These are phyloP conservation scores for Fusarium praegraminearum DNA, from an alignment of 2,329 filamentous ascomycete genomes.

Conservation along the genomic window DNA sequence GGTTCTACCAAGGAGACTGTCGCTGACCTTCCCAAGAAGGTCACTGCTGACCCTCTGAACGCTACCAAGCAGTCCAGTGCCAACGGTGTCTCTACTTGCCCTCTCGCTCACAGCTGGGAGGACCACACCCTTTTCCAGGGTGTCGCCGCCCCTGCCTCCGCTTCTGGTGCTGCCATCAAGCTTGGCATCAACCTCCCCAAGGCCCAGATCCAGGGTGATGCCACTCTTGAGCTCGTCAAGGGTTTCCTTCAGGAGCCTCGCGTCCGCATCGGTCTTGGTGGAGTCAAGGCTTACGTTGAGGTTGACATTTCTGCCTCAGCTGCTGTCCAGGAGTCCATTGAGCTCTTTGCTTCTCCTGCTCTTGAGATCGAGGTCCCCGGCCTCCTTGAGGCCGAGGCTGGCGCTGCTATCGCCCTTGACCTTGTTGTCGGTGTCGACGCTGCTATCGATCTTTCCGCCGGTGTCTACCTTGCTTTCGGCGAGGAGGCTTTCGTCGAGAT, in stretches of 20 bases:
- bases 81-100: slow-evolving; percentile 12
- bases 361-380: slow-evolving; percentile 56
- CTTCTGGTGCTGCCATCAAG: slow-evolving; percentile 36
- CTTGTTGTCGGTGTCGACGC: slow-evolving; percentile 63
- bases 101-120: slow-evolving; percentile 32
- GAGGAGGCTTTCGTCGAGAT: slow-evolving; percentile 58
- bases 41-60: background rate
- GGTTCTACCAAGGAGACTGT: background rate
- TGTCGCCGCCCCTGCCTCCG: slow-evolving; percentile 36
- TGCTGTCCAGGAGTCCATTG: slow-evolving; percentile 63
- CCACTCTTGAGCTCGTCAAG: slow-evolving; percentile 58
- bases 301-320: slow-evolving; percentile 59
- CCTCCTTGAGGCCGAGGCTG: slow-evolving; percentile 54
- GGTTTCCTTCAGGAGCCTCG: slow-evolving; percentile 56
- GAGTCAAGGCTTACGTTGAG: slow-evolving; percentile 65
- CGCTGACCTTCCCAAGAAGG: background rate
- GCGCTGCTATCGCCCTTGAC: slow-evolving; percentile 63
- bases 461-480: slow-evolving; percentile 61
- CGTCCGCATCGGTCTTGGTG: slow-evolving; percentile 60
- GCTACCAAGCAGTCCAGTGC: slow-evolving; percentile 5
- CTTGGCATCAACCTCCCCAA: slow-evolving; percentile 44
- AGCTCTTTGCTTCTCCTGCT: slow-evolving; percentile 59
- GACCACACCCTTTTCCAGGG: slow-evolving; percentile 35
- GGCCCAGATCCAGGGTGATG: slow-evolving; percentile 61
- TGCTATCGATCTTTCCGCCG: slow-evolving; percentile 62